Base-by-base conservation (phyloP, 805 yeast species). In the Pachysolen tannophilus region DNA sequence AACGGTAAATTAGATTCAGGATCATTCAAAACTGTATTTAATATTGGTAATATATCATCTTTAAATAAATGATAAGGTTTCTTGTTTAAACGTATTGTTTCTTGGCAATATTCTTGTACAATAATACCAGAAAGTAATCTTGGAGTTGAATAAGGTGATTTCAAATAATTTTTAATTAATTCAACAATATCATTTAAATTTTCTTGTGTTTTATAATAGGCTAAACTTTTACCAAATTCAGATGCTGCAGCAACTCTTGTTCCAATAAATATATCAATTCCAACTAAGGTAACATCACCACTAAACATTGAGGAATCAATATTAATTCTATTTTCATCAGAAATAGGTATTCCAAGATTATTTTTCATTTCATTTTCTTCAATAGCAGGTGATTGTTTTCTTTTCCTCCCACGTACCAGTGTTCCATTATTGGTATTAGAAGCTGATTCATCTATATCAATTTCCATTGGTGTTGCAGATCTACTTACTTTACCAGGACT, bases 231-330 rank as follows among this genome's bases (percentile, higher is more conserved):
- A 20, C 97, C 97, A 47, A 80, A 65, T 0, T 94, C 92, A 24
- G 61, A 62, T 1, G 95, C 78, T 4, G 88, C 83, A 9, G 78
- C 72, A 11, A 83, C 65, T 55, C 92, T 79, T 3, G 94, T 82
- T 32, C 81, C 68, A 23, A 86, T 63, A 38, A 92, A 72, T 1
- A 74, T 74, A 20, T 84, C 88, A 31, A 68, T 58, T 0, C 95
- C 95, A 23, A 92, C 76, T 19, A 92, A 63, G 36, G 87, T 77
- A 13, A 92, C 82, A 58, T 92, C 99, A 49, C 98, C 98, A 30
- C 77, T 72, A 39, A 82, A 74, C 55, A 92, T 80, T 4, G 97
- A 96, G 3, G 94, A 82, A 59, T 92, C 99, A 40, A 92, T 88
- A 52, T 90, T 87, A 34, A 86, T 80, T 39, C 73, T 72, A 37